Base-by-base conservation (phyloP, 441 rosid genomes). In the Brassica balearica region DNA sequence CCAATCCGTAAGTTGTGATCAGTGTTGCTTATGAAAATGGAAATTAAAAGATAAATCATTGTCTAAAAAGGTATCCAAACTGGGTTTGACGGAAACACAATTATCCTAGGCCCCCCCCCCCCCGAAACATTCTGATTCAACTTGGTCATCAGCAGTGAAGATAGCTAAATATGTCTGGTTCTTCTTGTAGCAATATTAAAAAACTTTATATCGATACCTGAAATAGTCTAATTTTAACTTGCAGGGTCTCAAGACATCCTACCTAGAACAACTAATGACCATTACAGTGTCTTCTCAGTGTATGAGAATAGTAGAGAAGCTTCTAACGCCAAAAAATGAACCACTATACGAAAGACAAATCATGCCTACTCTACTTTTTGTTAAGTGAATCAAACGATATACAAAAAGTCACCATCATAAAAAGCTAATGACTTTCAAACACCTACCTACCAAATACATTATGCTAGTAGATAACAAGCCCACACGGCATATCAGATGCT, bases 361-460 rank as follows among this genome's bases (percentile, higher is more conserved):
- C 62, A 77, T 46, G 32, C 22, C 7, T 68, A 34, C 22, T 5
- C 29, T 25, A 72, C 29, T 56, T 62, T 65, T 41, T 43, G 72
- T 25, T 23, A 55, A 10, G 25, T n/a, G 23, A 65, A 46, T 46
- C 53, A 43, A 17, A 43, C 20, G 65, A 68, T 72, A 27, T 46
- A 43, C 23, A 34, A 71, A 29, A 55, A 71, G 61, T 2, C 63
- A 67, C 58, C 73, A 59, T 67, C 55, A 56, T 29, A 41, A 65
- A 3, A 72, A 56, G 53, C 65, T 72, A 59, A 3, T 20, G 15
- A 32, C 63, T 78, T 48, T 17, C 60, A 23, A 55, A 55, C 60
- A 55, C 23, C 60, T 15, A 55, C 17, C 60, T 2, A 55, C 5
- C 9, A 55, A 15, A 7, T 2, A 6, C 10, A 55, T 55, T 55